These are phyloP conservation scores for Candida coquimbonensis DNA, from an alignment of 805 yeast species.

Conservation along the genomic window DNA sequence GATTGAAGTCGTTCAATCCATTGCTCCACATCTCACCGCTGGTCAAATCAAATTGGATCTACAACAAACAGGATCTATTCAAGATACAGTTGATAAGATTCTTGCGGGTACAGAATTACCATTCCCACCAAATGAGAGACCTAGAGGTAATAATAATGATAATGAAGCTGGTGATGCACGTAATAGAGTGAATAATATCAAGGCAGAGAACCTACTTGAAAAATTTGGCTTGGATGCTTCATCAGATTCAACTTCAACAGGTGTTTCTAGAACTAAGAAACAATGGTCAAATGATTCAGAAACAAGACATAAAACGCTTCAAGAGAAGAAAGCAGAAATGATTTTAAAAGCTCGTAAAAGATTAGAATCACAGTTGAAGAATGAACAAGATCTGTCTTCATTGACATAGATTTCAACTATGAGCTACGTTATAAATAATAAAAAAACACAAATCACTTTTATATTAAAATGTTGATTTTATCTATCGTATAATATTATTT, in stretches of 20 bases:
- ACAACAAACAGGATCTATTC: constrained; percentile 72
- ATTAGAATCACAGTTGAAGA: constrained; percentile 32
- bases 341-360: constrained; percentile 55
- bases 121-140: constrained; percentile 37
- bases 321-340: constrained; percentile 48
- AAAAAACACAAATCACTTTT: too few species aligned
- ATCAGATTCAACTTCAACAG: not conserved
- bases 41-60: constrained; percentile 72
- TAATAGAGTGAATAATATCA: constrained; percentile 17
- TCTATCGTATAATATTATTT: too few species aligned
- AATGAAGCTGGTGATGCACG: constrained; percentile 14
- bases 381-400: constrained; percentile 18
- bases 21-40: constrained; percentile 66
- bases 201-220: constrained; percentile 29
- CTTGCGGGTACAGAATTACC: constrained; percentile 58
- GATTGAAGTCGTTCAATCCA: constrained; percentile 79
- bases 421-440: too few species aligned
- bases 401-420: not conserved
- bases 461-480: too few species aligned
- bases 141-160: constrained; percentile 6
- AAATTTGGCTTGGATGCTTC: constrained; percentile 33
- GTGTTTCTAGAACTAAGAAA: constrained; percentile 10
- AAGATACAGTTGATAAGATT: constrained; percentile 67
- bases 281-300: constrained; percentile 38
- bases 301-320: constrained; percentile 37